These are phyloP conservation scores for Plasmodium gonderi DNA, from an alignment of 169 alveolate genomes.

Conservation along the genomic window DNA sequence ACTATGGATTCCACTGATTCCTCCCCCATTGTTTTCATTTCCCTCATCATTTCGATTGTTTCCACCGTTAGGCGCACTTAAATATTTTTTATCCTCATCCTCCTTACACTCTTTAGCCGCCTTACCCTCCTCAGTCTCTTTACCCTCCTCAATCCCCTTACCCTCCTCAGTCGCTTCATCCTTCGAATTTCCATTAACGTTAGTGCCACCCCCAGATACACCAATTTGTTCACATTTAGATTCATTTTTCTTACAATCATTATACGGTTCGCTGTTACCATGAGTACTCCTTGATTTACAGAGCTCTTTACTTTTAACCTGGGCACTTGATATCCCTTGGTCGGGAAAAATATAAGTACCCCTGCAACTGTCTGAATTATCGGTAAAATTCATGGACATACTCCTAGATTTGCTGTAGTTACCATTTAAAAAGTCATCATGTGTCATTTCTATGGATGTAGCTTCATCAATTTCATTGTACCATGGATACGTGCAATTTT, in stretches of 20 bases:
- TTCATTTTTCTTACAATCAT: neutral
- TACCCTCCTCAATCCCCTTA: neutral
- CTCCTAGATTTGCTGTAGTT: conserved; percentile 14
- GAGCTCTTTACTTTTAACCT: neutral
- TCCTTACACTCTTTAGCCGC: neutral
- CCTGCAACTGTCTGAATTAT: neutral
- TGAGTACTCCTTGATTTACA: neutral
- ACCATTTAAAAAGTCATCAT: conserved; percentile 13
- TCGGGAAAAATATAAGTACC: neutral
- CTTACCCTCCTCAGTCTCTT: neutral
- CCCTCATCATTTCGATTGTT: neutral
- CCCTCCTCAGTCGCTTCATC: neutral
- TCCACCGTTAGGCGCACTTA: neutral
- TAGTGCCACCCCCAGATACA: too few relatives aligned
- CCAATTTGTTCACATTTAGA: too few relatives aligned
- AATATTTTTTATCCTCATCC: neutral
- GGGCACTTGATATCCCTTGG: neutral
- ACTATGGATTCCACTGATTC: neutral
- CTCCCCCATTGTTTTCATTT: neutral
- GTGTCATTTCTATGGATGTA: conserved; percentile 12
- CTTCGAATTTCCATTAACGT: too few relatives aligned
- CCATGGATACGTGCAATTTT: neutral
- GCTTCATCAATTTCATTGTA: conserved; percentile 8
- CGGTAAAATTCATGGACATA: conserved; percentile 26
- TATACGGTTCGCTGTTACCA: neutral